A percentile compares a stretch with the other conserved stretches of the same genome.
These are phyloP conservation scores for Trichoderma oligosporum DNA, from an alignment of 2,329 filamentous ascomycete species.

Conservation along the genomic window DNA sequence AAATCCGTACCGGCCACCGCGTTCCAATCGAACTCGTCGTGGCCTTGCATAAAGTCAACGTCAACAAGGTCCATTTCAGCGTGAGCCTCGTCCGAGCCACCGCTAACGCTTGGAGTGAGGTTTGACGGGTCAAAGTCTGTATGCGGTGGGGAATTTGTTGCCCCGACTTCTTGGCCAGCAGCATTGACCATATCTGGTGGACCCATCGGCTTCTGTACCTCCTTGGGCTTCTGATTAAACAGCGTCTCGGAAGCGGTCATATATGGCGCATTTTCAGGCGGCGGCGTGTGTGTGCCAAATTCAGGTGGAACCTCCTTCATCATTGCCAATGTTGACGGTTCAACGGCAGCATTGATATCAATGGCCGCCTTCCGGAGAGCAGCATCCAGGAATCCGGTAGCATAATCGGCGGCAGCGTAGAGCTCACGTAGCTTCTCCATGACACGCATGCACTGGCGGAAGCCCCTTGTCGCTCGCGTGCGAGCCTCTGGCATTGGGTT, in stretches of 20 bases:
- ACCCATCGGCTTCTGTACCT: constrained; percentile 34
- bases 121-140: constrained; percentile 42
- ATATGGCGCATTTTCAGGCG: constrained; percentile 48
- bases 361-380: constrained; percentile 85
- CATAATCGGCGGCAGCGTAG: constrained; percentile 92
- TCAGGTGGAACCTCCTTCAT: constrained; percentile 37
- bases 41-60: constrained; percentile 45
- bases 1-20: constrained; percentile 50
- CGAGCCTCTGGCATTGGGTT: constrained; percentile 69
- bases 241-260: constrained; percentile 41
- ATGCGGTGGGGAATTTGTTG: constrained; percentile 41
- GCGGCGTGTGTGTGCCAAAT: constrained; percentile 47
- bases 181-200: constrained; percentile 39
- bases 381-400: constrained; percentile 90
- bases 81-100: constrained; percentile 40
- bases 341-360: constrained; percentile 50
- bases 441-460: constrained; percentile 88
- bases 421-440: constrained; percentile 83
- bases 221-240: constrained; percentile 34
- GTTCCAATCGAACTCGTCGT: constrained; percentile 53
- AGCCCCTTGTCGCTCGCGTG: constrained; percentile 70
- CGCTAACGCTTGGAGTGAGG: constrained; percentile 46
- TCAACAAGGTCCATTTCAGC: constrained; percentile 38
- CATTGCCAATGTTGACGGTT: constrained; percentile 34
- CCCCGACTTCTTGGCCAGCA: constrained; percentile 34